Evolutionary conservation across 306 rosid genomes (phyloP).

Genomic region (Dryas alaskensis): DNA sequence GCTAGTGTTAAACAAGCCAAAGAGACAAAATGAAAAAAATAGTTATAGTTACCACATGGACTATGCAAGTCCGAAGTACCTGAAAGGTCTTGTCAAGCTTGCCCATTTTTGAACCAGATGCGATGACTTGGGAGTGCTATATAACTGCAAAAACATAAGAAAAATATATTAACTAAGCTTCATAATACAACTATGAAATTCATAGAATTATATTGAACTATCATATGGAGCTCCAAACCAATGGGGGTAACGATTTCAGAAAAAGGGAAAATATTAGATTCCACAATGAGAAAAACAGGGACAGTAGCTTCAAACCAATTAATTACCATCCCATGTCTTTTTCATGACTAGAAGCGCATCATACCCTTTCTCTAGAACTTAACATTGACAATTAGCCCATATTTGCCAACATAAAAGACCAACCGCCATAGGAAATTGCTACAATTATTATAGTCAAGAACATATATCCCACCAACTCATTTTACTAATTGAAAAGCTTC

Average conservation of each 20-base stretch:
- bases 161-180: too few relatives aligned
- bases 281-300: too few relatives aligned
- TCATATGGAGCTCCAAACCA: not conserved
- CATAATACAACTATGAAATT: not conserved
- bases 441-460: too few relatives aligned
- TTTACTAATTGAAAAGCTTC: not conserved
- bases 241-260: not conserved
- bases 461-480: not conserved
- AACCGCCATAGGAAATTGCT: not conserved
- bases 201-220: not conserved
- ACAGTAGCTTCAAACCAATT: not conserved
- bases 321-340: not conserved
- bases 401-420: not conserved
- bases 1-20: not conserved
- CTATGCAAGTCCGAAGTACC: conserved; percentile 38
- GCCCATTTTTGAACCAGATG: conserved; percentile 55
- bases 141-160: conserved; percentile 43
- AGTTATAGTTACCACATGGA: not conserved
- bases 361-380: too few relatives aligned
- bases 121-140: conserved; percentile 44
- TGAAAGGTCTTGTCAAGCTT: conserved; percentile 71
- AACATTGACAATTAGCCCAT: not conserved
- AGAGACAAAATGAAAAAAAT: not conserved
- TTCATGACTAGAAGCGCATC: too few relatives aligned
- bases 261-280: not conserved